These are phyloP conservation scores for Pythium inflatum DNA, from an alignment of 352 stramenopile species.

Conservation along the genomic window DNA sequence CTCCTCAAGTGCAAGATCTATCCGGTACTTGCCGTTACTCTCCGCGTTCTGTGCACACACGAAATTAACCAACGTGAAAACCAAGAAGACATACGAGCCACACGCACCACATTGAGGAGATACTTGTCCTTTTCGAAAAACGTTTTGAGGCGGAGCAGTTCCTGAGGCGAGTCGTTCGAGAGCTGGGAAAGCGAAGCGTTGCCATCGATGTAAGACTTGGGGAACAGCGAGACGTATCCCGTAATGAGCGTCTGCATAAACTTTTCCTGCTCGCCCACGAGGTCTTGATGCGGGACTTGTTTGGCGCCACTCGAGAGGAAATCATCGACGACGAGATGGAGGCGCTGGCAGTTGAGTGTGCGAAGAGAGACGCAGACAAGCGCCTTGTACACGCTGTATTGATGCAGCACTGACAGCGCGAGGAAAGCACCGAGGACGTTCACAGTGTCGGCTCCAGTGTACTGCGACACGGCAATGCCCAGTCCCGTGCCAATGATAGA, in stretches of 20 bases:
- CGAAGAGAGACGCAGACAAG: conserved; percentile 61
- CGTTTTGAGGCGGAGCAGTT: conserved; percentile 43
- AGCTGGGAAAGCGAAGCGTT: conserved; percentile 55
- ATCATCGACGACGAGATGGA: conserved; percentile 56
- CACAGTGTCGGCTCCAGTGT: conserved; percentile 52
- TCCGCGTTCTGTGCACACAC: conserved; percentile 23
- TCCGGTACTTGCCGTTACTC: conserved; percentile 24
- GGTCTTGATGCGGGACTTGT: conserved; percentile 26
- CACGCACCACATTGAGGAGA: conserved; percentile 55
- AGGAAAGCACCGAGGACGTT: conserved; percentile 60
- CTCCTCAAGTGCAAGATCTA: conserved; percentile 62
- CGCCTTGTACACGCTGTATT: conserved; percentile 66
- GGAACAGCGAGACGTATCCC: conserved; percentile 57
- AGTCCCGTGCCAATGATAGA: conserved; percentile 82
- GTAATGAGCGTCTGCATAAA: conserved; percentile 63
- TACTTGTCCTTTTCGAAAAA: conserved; percentile 61
- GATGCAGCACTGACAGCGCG: conserved; percentile 52
- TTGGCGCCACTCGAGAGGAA: conserved; percentile 39
- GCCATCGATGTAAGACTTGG: conserved; percentile 47
- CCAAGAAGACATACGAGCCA: not conserved
- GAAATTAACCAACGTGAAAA: too few relatives aligned
- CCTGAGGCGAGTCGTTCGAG: conserved; percentile 42
- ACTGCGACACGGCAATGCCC: conserved; percentile 67
- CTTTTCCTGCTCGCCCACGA: conserved; percentile 50
- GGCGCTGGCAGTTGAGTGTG: conserved; percentile 71